A percentile compares a stretch with the other conserved stretches of the same genome.
phyloP scores from a whole-genome alignment of 1,284 basidiomycete species.

The Heterobasidion parviporum region DNA sequence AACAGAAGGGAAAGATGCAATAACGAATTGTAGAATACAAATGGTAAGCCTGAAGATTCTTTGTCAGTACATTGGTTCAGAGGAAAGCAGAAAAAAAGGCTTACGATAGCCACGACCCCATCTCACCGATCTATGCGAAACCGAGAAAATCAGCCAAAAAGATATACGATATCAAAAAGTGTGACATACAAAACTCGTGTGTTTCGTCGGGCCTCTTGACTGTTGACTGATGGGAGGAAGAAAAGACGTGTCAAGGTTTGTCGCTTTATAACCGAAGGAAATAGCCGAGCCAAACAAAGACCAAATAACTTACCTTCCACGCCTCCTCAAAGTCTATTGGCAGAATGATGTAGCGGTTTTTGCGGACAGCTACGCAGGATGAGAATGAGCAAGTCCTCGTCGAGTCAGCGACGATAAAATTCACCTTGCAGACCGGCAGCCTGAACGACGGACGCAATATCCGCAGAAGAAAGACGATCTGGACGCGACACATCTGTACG shows the following conservation, averaged over 20 bases:
- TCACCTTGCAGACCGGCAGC: constrained; percentile 94
- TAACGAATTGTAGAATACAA: constrained; percentile 25
- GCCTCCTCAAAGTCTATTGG: constrained; percentile 98
- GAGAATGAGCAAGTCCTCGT: neutral
- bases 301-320: constrained; percentile 83
- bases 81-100: constrained; percentile 7
- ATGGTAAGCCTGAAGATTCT: constrained; percentile 13
- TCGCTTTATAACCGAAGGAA: constrained; percentile 24
- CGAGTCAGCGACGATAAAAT: constrained; percentile 6
- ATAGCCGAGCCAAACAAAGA: constrained; percentile 28
- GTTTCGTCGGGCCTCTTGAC: constrained; percentile 93
- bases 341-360: constrained; percentile 96
- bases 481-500: constrained; percentile 87
- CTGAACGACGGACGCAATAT: constrained; percentile 95
- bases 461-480: constrained; percentile 91
- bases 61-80: neutral
- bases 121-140: constrained; percentile 36
- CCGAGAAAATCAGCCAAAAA: constrained; percentile 6
- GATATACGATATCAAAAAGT: constrained; percentile 2
- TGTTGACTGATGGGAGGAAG: constrained; percentile 60
- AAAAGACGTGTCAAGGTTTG: constrained; percentile 14
- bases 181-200: constrained; percentile 84
- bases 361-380: constrained; percentile 71
- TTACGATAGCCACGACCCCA: constrained; percentile 13
- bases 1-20: constrained; percentile 16